Evolutionary conservation across 129 eudicot species (phyloP).

Genomic region (Dittrichia graveolens): DNA sequence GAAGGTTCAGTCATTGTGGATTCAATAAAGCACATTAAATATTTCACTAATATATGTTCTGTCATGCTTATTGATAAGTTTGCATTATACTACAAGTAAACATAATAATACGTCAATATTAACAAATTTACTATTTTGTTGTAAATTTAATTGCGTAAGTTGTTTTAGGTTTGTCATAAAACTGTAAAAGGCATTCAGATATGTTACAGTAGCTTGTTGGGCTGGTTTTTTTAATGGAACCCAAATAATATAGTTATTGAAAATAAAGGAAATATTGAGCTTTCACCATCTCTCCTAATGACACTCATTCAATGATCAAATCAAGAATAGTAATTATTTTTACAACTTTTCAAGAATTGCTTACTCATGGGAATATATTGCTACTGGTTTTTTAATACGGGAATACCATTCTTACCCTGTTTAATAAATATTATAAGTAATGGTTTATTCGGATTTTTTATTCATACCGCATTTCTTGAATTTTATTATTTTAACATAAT

Average conservation of each 20-base stretch:
- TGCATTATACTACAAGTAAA: background rate
- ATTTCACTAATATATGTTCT: background rate
- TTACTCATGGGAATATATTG: too few relatives aligned
- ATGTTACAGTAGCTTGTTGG: conserved; percentile 9
- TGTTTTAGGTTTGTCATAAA: conserved; percentile 19
- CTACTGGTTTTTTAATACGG: too few relatives aligned
- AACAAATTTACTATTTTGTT: conserved; percentile 1
- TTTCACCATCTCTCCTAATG: too few relatives aligned
- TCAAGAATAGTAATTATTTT: too few relatives aligned
- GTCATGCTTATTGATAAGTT: conserved; percentile 19
- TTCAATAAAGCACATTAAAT: background rate
- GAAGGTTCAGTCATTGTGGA: conserved; percentile 16
- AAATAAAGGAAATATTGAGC: too few relatives aligned
- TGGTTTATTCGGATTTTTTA: background rate
- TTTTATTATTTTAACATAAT: background rate
- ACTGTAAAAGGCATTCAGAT: background rate
- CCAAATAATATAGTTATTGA: background rate
- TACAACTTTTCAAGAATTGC: too few relatives aligned
- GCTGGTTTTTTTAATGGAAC: background rate
- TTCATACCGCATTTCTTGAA: background rate
- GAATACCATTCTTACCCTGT: too few relatives aligned
- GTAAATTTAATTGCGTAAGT: background rate
- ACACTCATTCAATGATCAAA: too few relatives aligned
- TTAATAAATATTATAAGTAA: too few relatives aligned
- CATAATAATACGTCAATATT: background rate